Evolutionary conservation across 345 rosid genomes (phyloP).

Genomic region (Alliaria petiolata): DNA sequence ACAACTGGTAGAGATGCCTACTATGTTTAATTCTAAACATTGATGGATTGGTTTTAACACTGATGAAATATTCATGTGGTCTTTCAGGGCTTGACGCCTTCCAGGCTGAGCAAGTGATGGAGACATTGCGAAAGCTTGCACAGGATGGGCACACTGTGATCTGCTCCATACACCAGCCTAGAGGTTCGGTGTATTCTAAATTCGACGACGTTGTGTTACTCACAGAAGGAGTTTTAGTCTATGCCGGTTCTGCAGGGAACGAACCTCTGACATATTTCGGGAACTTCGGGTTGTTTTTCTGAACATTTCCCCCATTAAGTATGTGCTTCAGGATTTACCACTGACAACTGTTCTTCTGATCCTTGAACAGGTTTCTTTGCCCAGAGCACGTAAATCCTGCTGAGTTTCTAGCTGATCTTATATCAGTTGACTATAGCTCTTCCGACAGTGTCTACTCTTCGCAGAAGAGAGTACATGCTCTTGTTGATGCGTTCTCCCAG

Average conservation of each 20-base stretch:
- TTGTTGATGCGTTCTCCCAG: slow-evolving; percentile 75
- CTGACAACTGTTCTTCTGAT: slow-evolving; percentile 16
- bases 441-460: slow-evolving; percentile 73
- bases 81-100: slow-evolving; percentile 92
- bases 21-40: slow-evolving; percentile 1
- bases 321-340: neutral
- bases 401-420: slow-evolving; percentile 96
- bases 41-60: neutral
- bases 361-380: slow-evolving; percentile 62
- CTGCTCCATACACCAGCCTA: slow-evolving; percentile 97
- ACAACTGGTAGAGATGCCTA: slow-evolving; percentile 65
- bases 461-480: slow-evolving; percentile 80
- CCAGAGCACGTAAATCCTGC: slow-evolving; percentile 95
- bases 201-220: slow-evolving; percentile 90
- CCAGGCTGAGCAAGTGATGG: slow-evolving; percentile 97
- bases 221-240: slow-evolving; percentile 73
- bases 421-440: slow-evolving; percentile 88
- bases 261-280: slow-evolving; percentile 77
- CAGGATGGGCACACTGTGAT: slow-evolving; percentile 96
- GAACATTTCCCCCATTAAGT: slow-evolving; percentile 6
- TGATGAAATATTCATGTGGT: slow-evolving; percentile 7
- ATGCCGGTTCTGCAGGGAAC: slow-evolving; percentile 82
- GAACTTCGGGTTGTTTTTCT: slow-evolving; percentile 71
- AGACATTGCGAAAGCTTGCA: slow-evolving; percentile 82
- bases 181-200: slow-evolving; percentile 86